Base-by-base conservation (phyloP, 495 filamentous ascomycete genomes). In the Penicillium goetzii region DNA sequence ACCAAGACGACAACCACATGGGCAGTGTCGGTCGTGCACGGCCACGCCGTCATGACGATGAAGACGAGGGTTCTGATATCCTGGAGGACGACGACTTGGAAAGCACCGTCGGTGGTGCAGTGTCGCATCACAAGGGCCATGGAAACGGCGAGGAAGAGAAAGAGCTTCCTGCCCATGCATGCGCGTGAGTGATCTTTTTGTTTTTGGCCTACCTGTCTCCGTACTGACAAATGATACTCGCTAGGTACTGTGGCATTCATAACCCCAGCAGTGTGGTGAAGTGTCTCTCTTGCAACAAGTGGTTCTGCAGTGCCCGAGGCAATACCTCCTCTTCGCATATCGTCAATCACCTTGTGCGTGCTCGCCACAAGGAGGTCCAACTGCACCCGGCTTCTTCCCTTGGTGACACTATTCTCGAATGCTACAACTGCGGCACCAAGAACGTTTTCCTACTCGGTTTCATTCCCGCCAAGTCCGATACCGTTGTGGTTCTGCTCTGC, bases 361-460 rank as follows among this genome's bases (percentile, higher is more conserved):
- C 96, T 63, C 89, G 95, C 45, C 95, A 99, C 78, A 98, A 98
- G 83, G 95, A 99, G 81, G 95, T 99, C 21, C 95, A 97, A 69
- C 86, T 99, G 36, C 95, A 99, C 75, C 93, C 96, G 2, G 87
- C 86, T 67, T 98, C 96, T 15, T 89, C 93, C n/a, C 89, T 99
- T 32, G 95, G 95, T 50, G 95, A 99, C 74, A 99, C 95, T 4
- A 91, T 95, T 52, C 84, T 99, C 53, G 95, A 99, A 81, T 99
- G 95, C 80, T 99, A 99, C 82, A 99, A 97, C 74, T 99, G 95
- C 77, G 95, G 96, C 53, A 97, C 92, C 1, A 99, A 98, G 76
- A 99, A 99, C 78, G 95, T 97, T 55, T 99, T 99, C 70, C 86
- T 98, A n/a, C 90, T 99, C 14, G 95, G 95, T 28, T 99, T 99